A percentile compares a stretch with the other conserved stretches of the same genome.
Evolutionary conservation across 2,329 filamentous ascomycete species (phyloP).

Genomic region (Paraphaeosphaeria sporulosa): DNA sequence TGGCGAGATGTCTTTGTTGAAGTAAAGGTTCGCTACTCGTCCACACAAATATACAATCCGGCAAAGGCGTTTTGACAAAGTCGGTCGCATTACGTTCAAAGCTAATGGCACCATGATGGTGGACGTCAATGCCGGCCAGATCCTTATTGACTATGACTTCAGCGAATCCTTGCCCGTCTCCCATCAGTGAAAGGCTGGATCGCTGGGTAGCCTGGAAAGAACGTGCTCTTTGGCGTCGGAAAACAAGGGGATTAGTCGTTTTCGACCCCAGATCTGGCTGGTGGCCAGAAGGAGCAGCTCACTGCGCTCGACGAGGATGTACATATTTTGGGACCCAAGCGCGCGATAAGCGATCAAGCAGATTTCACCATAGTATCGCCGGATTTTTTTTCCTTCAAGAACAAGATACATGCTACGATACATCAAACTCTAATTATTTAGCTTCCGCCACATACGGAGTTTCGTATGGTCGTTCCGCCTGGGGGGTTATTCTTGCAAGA

Average conservation of each 20-base stretch:
- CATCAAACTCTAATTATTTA: background rate
- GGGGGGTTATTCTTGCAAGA: conserved; percentile 10
- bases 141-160: background rate
- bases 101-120: background rate
- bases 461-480: conserved; percentile 10
- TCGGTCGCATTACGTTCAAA: background rate
- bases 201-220: background rate
- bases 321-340: background rate
- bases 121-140: background rate
- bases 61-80: background rate
- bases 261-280: background rate
- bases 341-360: background rate
- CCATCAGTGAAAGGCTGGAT: background rate
- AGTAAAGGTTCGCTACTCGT: background rate
- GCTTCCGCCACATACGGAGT: conserved; percentile 6
- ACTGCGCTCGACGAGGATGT: background rate
- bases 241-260: background rate
- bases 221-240: background rate
- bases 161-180: background rate
- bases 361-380: background rate
- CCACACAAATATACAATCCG: background rate
- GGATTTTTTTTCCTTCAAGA: background rate
- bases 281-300: background rate
- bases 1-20: background rate
- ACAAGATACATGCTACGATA: background rate